Percentiles rank a stretch among this genome's conserved stretches.
Evolutionary conservation across 2,329 filamentous ascomycete genomes (phyloP).

Genomic region (Fusarium subtropicale): DNA sequence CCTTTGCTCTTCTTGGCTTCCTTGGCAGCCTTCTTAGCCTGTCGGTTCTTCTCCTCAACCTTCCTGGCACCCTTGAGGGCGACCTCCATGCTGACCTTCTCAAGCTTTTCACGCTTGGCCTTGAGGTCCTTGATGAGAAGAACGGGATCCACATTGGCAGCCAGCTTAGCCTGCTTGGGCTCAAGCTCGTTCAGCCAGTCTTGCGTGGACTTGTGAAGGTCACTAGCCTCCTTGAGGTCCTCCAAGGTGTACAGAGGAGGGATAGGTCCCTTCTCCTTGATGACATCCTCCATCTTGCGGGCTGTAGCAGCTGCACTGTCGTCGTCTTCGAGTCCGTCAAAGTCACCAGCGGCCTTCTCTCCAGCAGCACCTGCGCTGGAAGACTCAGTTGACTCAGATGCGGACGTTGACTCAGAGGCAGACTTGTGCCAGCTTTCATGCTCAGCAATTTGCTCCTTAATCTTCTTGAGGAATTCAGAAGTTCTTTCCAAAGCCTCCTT

Average conservation of each 20-base stretch:
- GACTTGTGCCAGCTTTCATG: slow-evolving; percentile 72
- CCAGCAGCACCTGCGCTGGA: slow-evolving; percentile 59
- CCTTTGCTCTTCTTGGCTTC: slow-evolving; percentile 55
- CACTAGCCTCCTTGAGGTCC: slow-evolving; percentile 75
- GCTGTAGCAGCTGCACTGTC: slow-evolving; percentile 55
- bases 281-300: slow-evolving; percentile 58
- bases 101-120: slow-evolving; percentile 75
- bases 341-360: slow-evolving; percentile 64
- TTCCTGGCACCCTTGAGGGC: slow-evolving; percentile 75
- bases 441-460: slow-evolving; percentile 76
- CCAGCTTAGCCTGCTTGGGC: slow-evolving; percentile 76
- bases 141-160: slow-evolving; percentile 77
- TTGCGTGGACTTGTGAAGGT: slow-evolving; percentile 69
- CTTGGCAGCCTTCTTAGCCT: slow-evolving; percentile 61
- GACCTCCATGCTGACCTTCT: slow-evolving; percentile 76
- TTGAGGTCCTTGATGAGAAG: slow-evolving; percentile 79
- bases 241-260: slow-evolving; percentile 77
- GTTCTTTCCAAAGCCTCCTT: slow-evolving; percentile 78
- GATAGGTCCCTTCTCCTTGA: slow-evolving; percentile 62
- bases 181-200: slow-evolving; percentile 82
- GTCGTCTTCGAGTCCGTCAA: slow-evolving; percentile 85
- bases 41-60: slow-evolving; percentile 62
- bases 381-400: slow-evolving; percentile 54
- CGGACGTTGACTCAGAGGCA: slow-evolving; percentile 63
- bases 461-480: slow-evolving; percentile 74